Evolutionary conservation across 352 stramenopile genomes (phyloP), one percentile per base, ranked within the genome.

Genomic region (Globisporangium camurandrum): DNA sequence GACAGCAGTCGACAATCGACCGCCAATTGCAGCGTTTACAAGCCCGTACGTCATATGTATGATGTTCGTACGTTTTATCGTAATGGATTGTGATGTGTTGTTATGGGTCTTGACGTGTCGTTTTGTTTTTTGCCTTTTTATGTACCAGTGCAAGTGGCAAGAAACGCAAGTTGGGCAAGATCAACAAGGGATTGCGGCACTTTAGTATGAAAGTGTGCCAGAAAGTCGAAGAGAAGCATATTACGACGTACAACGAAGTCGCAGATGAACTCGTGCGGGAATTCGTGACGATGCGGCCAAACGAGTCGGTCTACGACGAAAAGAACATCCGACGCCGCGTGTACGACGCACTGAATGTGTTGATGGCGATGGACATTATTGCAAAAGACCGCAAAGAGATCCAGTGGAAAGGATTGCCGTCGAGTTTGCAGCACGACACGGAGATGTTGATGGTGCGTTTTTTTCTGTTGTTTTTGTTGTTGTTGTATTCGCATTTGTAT

Each of bases 311-410:
- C n/a, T 96, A 96, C 57, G 87, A 96, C 53, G 87, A 96, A 51
- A 96, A 96, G 56, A 98, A 98, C 59, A 98, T 99, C 47, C 88
- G 95, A 33, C 81, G 95, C 19, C 85, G 95, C 46, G 94, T 98
- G 7, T 99, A 98, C 54, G 95, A 99, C 57, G 95, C 94, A 27
- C 67, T 99, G 14, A 98, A 99, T 62, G 95, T 99, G 16, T 67
- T 99, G 23, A 98, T 98, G 90, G 95, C 95, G 12, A 97, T 98
- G 90, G 94, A 98, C 43, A 98, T 99, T 47, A 98, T 99, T 49
- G 91, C 80, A 26, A 98, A 98, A 66, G 93, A 98, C 51, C 95
- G 95, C 22, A 97, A 97, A 56, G 82, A 96, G 49, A 97, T 92
- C 57, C 69, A 71, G 34, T 96, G 78, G 81, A 92, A 80, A 61